phyloP scores from a whole-genome alignment of 192 early-diverging fungal species.

The Coemansia interrupta region DNA sequence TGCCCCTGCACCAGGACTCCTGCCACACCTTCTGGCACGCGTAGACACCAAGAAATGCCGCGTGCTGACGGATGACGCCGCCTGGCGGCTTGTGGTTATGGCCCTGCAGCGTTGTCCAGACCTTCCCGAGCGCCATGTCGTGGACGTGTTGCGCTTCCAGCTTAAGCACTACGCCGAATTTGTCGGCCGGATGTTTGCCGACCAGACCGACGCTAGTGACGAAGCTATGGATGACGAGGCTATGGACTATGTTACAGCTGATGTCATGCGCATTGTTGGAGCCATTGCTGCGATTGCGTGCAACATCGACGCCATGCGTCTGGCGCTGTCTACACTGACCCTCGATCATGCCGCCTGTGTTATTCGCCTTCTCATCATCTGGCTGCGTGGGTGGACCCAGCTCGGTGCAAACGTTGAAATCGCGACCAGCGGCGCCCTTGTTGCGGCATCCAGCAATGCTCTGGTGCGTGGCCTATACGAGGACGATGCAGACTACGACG shows the following conservation, averaged over 20 bases:
- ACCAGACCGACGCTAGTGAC: neutral
- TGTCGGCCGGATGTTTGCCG: conserved; percentile 33
- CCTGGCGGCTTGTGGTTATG: conserved; percentile 38
- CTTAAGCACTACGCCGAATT: conserved; percentile 24
- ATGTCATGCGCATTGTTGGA: conserved; percentile 29
- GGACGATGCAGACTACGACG: neutral
- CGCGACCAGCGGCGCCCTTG: conserved; percentile 38
- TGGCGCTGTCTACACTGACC: conserved; percentile 35
- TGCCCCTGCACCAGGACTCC: conserved; percentile 44
- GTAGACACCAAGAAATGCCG: conserved; percentile 22
- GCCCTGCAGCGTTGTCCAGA: conserved; percentile 44
- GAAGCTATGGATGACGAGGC: too few relatives aligned
- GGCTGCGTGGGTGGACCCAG: conserved; percentile 35
- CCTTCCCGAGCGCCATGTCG: conserved; percentile 42
- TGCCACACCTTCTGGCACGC: conserved; percentile 46
- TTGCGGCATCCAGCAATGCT: conserved; percentile 13
- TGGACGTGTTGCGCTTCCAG: conserved; percentile 40
- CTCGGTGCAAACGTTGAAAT: conserved; percentile 45
- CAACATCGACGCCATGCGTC: conserved; percentile 33
- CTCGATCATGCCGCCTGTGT: conserved; percentile 38
- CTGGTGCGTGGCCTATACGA: neutral
- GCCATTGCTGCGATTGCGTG: conserved; percentile 25
- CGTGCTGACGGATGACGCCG: conserved; percentile 22
- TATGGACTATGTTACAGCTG: conserved; percentile 7
- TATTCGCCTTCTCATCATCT: conserved; percentile 33